A percentile compares a stretch with the other conserved stretches of the same genome.
Conservation (phyloP, 768 basidiomycete genomes). For the Epithele typhae region DNA sequence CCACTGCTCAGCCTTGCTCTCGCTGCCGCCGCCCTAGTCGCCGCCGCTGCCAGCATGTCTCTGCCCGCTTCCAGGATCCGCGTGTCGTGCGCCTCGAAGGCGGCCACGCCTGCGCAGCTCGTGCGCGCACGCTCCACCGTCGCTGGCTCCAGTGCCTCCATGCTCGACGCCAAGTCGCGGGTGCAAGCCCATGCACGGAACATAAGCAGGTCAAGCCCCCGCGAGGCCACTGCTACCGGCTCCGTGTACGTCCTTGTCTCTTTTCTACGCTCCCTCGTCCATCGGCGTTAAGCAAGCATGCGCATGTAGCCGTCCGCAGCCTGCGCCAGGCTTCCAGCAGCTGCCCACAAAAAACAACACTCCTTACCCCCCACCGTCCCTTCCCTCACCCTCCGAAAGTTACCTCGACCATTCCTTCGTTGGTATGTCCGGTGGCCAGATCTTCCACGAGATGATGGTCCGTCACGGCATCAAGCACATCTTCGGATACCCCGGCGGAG, state of each 20-base stretch:
- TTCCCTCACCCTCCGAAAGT: conserved; percentile 37
- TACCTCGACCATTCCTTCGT: conserved; percentile 82
- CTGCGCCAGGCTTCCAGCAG: conserved; percentile 53
- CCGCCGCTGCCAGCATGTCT: conserved; percentile 13
- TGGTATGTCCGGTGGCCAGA: conserved; percentile 92
- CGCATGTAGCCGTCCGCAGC: conserved; percentile 52
- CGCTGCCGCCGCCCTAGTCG: conserved; percentile 5
- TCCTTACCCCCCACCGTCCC: conserved; percentile 30
- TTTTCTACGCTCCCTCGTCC: background rate
- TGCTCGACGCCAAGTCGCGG: conserved; percentile 77
- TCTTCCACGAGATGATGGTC: conserved; percentile 99
- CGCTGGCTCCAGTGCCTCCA: conserved; percentile 36
- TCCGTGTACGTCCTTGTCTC: conserved; percentile 44
- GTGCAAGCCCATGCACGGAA: conserved; percentile 73
- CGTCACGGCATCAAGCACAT: conserved; percentile 94
- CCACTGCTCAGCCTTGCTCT: conserved; percentile 1
- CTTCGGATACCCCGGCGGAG: conserved; percentile 97
- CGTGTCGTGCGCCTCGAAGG: conserved; percentile 35
- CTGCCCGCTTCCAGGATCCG: conserved; percentile 37
- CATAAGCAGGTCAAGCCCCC: conserved; percentile 63
- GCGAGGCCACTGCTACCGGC: conserved; percentile 58
- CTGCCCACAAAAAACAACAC: conserved; percentile 39
- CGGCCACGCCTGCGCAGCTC: conserved; percentile 30
- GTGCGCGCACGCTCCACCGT: conserved; percentile 50
- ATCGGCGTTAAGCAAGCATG: conserved; percentile 2